Base-by-base conservation (phyloP, 345 rosid genomes). In the Hibiscus syriacus region DNA sequence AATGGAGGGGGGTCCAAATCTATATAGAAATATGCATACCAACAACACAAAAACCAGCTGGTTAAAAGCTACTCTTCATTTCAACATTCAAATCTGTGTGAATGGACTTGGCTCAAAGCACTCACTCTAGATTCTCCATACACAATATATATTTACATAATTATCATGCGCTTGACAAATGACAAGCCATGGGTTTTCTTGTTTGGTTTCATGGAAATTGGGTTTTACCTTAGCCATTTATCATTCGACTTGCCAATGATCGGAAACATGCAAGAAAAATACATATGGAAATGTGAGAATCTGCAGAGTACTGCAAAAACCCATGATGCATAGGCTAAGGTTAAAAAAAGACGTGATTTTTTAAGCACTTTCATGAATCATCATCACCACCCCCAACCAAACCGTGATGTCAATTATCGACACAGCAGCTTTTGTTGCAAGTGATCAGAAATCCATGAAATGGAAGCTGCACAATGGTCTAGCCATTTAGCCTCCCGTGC, bases 1-100 rank as follows among this genome's bases (percentile, higher is more conserved):
- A 57, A 20, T 54, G 56, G 56, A n/a, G 12, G 80, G 76, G 80
- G 83, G 76, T 83, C 86, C 74, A 78, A 79, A 85, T 79, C 83
- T 68, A 58, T 72, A 71, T 72, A 63, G 75, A 76, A 77, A 72
- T 52, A 76, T 53, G 79, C 69, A 80, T 66, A 70, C 77, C 70
- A 79, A 75, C 80, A 75, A 73, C 65, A 70, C 58, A 66, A 38
- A 39, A 63, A 59, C 16, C 8, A 50, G 76, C 80, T 70, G 77
- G 38, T 11, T 58, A 66, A 83, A 71, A 71, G 78, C 80, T 54
- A 70, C 77, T 46, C 72, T 71, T 65, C 80, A 45, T 38, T 46
- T 46, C 52, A 50, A 22, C 72, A 39, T 70, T 71, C 80, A 76
- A 69, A 74, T 77, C 69, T 66, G 70, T 74, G 80, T 76, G 49